Conservation (phyloP, 1,139 yeast genomes). For the Magnusiomyces clavatus region DNA sequence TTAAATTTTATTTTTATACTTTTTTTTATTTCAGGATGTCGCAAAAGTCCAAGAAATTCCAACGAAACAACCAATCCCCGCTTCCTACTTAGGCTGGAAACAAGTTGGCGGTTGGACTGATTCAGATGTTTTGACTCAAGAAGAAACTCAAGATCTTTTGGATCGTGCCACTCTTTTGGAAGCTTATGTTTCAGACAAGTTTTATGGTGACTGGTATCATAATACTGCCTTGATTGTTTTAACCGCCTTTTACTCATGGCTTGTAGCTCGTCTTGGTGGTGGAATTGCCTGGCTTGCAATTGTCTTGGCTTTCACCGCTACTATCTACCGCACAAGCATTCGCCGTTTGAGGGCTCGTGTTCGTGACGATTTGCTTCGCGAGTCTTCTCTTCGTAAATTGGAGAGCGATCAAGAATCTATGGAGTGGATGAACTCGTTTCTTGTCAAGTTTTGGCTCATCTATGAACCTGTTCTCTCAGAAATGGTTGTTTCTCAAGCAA, state of each 20-base stretch:
- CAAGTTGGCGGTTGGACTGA: conserved; percentile 86
- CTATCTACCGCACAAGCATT: conserved; percentile 75
- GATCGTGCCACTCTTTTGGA: conserved; percentile 65
- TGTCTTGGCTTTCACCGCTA: conserved; percentile 49
- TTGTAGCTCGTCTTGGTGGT: conserved; percentile 69
- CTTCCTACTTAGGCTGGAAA: conserved; percentile 66
- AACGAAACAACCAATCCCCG: conserved; percentile 16
- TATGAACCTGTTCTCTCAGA: conserved; percentile 88
- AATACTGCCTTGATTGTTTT: conserved; percentile 59
- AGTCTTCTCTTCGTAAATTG: conserved; percentile 66
- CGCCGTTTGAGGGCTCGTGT: conserved; percentile 67
- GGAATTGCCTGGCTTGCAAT: conserved; percentile 76
- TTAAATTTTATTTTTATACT: neutral
- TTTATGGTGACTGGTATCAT: conserved; percentile 95
- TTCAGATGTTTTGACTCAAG: conserved; percentile 45
- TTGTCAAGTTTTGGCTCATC: conserved; percentile 85
- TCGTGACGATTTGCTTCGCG: conserved; percentile 79
- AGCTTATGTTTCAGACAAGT: conserved; percentile 57
- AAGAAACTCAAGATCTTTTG: conserved; percentile 61
- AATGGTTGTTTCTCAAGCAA: conserved; percentile 76
- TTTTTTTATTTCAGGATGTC: conserved; percentile 1
- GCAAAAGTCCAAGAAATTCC: conserved; percentile 4
- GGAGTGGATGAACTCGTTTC: conserved; percentile 87
- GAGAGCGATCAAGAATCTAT: conserved; percentile 86
- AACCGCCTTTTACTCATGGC: conserved; percentile 67